Evolutionary conservation across 2,329 filamentous ascomycete genomes (phyloP).

Genomic region (Pseudogymnoascus sp.): DNA sequence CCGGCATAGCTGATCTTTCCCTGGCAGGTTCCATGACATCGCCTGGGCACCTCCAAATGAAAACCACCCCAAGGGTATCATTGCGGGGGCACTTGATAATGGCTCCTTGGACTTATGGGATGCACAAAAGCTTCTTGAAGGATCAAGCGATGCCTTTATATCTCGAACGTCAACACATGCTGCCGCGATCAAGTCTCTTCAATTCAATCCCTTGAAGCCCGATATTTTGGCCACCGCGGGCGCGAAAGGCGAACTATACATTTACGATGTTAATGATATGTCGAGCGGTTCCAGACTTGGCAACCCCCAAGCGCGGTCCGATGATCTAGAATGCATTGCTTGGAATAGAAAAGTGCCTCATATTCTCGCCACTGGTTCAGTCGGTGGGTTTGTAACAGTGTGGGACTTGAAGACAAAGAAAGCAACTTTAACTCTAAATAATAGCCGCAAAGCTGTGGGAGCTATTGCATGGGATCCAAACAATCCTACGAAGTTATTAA

Average conservation of each 20-base stretch:
- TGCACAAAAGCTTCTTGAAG: constrained; percentile 58
- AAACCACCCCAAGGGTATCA: constrained; percentile 74
- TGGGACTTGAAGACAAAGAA: constrained; percentile 99
- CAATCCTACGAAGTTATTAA: constrained; percentile 88
- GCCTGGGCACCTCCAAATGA: constrained; percentile 82
- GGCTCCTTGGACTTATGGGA: constrained; percentile 92
- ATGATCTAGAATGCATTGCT: constrained; percentile 92
- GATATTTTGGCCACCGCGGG: constrained; percentile 90
- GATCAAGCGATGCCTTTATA: constrained; percentile 65
- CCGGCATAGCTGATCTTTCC: constrained; percentile 20
- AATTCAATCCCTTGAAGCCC: constrained; percentile 90
- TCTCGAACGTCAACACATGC: constrained; percentile 84
- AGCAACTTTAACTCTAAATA: constrained; percentile 89
- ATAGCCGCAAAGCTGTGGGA: constrained; percentile 87
- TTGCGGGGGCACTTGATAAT: constrained; percentile 91
- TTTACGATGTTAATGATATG: constrained; percentile 89
- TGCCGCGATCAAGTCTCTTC: constrained; percentile 84
- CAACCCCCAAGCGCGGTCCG: constrained; percentile 76
- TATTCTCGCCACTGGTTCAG: constrained; percentile 89
- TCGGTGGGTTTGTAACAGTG: constrained; percentile 90
- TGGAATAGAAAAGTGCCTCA: constrained; percentile 99
- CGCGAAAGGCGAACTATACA: constrained; percentile 89
- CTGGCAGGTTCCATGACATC: constrained; percentile 82
- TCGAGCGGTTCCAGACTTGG: constrained; percentile 82
- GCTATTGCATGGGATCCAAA: constrained; percentile 96